Conservation (phyloP, 768 basidiomycete species). For the Rhodosporidiobolus sp. region DNA sequence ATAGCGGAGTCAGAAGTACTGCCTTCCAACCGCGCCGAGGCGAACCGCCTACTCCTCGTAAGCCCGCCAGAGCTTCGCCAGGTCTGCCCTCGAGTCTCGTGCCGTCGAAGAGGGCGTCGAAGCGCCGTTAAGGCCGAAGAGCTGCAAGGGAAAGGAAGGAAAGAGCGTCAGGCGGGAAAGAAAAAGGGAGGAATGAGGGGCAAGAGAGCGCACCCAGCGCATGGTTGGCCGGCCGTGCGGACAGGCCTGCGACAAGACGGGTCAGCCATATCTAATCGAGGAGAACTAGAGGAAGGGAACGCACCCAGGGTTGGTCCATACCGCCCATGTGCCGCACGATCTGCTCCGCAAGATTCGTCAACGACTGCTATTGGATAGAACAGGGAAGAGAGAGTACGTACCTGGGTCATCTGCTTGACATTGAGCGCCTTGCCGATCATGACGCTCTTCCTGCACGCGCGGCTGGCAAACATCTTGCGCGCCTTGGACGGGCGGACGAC, state of each 20-base stretch:
- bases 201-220: constrained; percentile 42
- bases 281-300: constrained; percentile 5
- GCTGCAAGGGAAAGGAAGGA: background rate
- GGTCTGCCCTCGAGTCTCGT: background rate
- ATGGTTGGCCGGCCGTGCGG: constrained; percentile 51
- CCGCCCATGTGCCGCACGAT: constrained; percentile 51
- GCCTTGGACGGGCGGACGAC: constrained; percentile 92
- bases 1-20: too few relatives aligned
- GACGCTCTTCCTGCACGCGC: constrained; percentile 91
- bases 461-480: constrained; percentile 90
- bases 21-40: too few relatives aligned
- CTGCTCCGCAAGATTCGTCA: constrained; percentile 20
- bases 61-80: background rate
- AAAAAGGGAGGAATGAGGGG: background rate
- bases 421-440: constrained; percentile 80
- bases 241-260: constrained; percentile 29
- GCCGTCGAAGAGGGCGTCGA: background rate
- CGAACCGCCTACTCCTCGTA: too few relatives aligned
- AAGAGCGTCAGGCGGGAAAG: background rate
- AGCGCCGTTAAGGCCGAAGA: background rate
- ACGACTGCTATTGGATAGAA: too few relatives aligned
- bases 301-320: constrained; percentile 54
- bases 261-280: background rate
- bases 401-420: constrained; percentile 66
- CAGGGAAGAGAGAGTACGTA: constrained; percentile 30